Evolutionary conservation across 306 rosid genomes (phyloP), one percentile per base, ranked within the genome.

Genomic region (Alnus glutinosa): DNA sequence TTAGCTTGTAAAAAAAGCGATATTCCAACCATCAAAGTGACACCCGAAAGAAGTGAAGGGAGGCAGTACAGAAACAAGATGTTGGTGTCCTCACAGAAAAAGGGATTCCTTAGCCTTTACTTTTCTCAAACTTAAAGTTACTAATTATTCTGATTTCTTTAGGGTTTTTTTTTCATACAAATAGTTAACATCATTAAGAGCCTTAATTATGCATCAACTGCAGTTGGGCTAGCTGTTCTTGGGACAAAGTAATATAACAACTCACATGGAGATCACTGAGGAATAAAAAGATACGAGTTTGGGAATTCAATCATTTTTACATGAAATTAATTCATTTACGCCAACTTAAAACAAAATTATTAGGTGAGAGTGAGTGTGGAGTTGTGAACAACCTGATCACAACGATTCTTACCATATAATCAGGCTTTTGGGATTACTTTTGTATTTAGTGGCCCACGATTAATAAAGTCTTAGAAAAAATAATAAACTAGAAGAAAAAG

Each of bases 1-100:
- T 87, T 92, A 49, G 57, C 93, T 89, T 92, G 89, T 87, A 87
- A 86, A 81, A 80, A 82, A 94, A 86, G 93, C 58, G 79, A 86
- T 46, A 85, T 32, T 57, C 71, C 84, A 80, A 70, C 86, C 77
- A 77, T 87, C 85, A 70, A 83, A 85, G 76, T n/a, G 73, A 72
- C 91, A 51, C 37, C 73, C 72, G 82, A 76, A 83, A 69, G 77
- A 80, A 82, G 79, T 54, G 88, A 84, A 88, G 84, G 73, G 78
- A 84, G 72, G 34, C 79, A 79, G 87, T 64, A 70, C 80, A 67
- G 79, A 79, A 36, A 76, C 59, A 66, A 74, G 70, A 72, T 54
- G 78, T 69, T 79, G 81, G 82, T 79, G 82, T 70, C 81, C 86
- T 86, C 85, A 36, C 54, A 49, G 34, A 57, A 1, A 63, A 52